phyloP scores from a whole-genome alignment of 108 stramenopile species.

The Thalassiosira profunda region DNA sequence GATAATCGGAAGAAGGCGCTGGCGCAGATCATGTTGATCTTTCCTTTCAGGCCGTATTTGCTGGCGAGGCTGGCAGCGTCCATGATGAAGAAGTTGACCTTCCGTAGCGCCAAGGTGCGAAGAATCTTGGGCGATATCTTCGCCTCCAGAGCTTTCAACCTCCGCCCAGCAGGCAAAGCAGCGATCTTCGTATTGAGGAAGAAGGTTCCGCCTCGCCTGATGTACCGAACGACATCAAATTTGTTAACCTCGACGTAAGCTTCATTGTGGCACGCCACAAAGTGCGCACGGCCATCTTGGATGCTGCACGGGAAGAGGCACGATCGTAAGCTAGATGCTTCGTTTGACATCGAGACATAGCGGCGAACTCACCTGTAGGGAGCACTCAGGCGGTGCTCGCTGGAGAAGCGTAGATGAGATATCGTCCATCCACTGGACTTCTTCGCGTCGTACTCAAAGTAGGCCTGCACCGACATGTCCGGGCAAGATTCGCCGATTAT shows the following conservation, averaged over 20 bases:
- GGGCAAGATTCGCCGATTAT: constrained; percentile 59
- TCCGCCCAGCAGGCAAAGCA: constrained; percentile 43
- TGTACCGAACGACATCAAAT: constrained; percentile 61
- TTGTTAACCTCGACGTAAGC: constrained; percentile 65
- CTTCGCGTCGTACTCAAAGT: constrained; percentile 75
- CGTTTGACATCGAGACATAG: no score
- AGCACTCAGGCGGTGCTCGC: constrained; percentile 10
- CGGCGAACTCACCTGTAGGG: constrained; percentile 38
- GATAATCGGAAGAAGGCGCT: constrained; percentile 60
- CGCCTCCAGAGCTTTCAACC: constrained; percentile 57
- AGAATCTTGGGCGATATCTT: constrained; percentile 61
- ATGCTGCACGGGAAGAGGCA: constrained; percentile 12
- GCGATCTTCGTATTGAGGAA: constrained; percentile 68
- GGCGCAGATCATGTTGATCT: constrained; percentile 72
- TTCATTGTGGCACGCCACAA: constrained; percentile 71
- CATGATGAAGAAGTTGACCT: constrained; percentile 54
- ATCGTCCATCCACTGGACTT: constrained; percentile 67
- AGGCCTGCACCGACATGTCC: constrained; percentile 66
- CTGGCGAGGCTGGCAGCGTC: constrained; percentile 56
- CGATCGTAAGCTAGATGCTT: constrained; percentile 26
- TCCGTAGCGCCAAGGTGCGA: constrained; percentile 30
- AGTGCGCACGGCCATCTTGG: constrained; percentile 56
- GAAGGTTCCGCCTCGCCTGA: constrained; percentile 56
- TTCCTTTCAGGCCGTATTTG: constrained; percentile 57
- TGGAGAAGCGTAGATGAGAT: constrained; percentile 57